Evolutionary conservation across 2,329 filamentous ascomycete genomes (phyloP), one percentile per base, ranked within the genome.

Genomic region (Fonsecaea monophora): DNA sequence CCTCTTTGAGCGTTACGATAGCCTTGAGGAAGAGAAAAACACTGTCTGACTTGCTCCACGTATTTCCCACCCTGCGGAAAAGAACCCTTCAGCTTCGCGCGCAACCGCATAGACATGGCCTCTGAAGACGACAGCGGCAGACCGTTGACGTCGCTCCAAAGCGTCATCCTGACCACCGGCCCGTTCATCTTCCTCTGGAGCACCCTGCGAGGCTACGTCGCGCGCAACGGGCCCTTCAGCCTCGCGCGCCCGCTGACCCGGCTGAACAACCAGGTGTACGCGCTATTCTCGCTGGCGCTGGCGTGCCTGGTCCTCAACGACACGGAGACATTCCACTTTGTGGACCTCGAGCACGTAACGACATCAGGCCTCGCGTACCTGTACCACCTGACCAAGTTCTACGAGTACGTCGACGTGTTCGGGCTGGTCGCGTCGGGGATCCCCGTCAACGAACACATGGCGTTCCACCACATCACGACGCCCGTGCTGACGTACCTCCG

Each of bases 331-430:
- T 60, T 68, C 32, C 58, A 62, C 6, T 59, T 67, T 53, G 34
- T 64, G 1, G 35, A 58, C 3, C 25, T 50, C n/a, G 34, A 30
- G 6, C 25, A 38, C 15, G 55, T 65, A 48, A 48, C 54, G 10
- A 63, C 40, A 18, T 55, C 59, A 7, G 55, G 56, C 45, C 62
- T 70, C n/a, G 64, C 70, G 25, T 68, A 70, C 37, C 50, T 74
- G 6, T 77, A 72, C 53, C 74, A 76, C 54, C 61, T 70, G 8
- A 76, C 73, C 54, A 77, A 76, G 60, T 72, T 77, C 48, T 77
- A 76, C 61, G 75, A 77, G 58, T 75, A 76, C 62, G 50, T 75
- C 32, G 75, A 77, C 57, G 73, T 77, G 13, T 70, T 77, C 37
- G 73, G 70, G 59, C 73, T 77, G n/a, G 68, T 74, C 4, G 75